A percentile compares a stretch with the other conserved stretches of the same genome.
Conservation (phyloP, 2,329 filamentous ascomycete species). For the Cadophora sp. region DNA sequence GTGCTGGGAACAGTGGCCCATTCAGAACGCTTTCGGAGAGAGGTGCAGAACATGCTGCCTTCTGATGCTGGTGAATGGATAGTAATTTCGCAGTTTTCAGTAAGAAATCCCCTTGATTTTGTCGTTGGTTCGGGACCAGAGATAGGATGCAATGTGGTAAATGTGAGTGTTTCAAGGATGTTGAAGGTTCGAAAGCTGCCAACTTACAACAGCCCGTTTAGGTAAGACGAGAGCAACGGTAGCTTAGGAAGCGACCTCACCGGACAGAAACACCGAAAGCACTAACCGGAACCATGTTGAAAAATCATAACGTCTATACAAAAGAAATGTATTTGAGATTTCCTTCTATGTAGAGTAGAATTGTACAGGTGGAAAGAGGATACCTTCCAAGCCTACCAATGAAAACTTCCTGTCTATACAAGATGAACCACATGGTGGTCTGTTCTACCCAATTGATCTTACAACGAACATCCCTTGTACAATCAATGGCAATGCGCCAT, state of each 20-base stretch:
- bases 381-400: neutral
- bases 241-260: neutral
- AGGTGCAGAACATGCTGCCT: constrained; percentile 44
- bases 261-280: neutral
- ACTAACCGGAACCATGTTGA: too few relatives aligned
- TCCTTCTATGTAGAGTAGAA: constrained; percentile 6
- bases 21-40: constrained; percentile 42
- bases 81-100: neutral
- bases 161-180: neutral
- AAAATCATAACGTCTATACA: neutral
- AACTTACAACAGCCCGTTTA: neutral
- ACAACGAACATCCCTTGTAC: neutral
- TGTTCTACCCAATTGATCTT: neutral
- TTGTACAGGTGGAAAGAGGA: constrained; percentile 9
- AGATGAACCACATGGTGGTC: neutral
- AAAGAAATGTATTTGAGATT: neutral
- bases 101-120: neutral
- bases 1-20: constrained; percentile 40
- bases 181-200: neutral
- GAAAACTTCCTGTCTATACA: neutral
- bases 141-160: neutral
- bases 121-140: neutral
- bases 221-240: neutral
- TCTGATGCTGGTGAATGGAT: neutral
- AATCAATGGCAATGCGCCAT: neutral